Conservation (phyloP, 2,329 filamentous ascomycete species). For the Colletotrichum sp. region DNA sequence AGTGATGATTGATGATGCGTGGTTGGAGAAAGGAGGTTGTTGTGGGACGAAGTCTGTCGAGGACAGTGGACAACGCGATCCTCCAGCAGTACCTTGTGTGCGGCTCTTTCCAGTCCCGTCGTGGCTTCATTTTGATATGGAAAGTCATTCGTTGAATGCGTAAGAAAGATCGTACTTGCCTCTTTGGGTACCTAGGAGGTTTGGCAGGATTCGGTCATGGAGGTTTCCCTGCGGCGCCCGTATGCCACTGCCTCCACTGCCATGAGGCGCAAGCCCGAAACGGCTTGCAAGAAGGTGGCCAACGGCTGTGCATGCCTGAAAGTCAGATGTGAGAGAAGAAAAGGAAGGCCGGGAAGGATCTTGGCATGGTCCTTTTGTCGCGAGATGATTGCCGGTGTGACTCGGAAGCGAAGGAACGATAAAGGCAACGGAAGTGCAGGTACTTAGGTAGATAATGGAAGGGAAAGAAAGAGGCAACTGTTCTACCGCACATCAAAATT, state of each 20-base stretch:
- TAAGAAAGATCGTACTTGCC: not conserved
- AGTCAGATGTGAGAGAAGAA: accelerated
- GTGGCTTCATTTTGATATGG: not conserved
- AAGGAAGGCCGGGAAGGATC: accelerated
- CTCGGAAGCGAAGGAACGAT: not conserved
- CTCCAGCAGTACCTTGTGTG: not conserved
- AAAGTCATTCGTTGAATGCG: not conserved
- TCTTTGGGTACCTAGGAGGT: not conserved
- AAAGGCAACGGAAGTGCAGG: not conserved
- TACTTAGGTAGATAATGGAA: not conserved
- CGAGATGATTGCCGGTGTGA: not conserved
- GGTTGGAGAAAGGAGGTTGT: not conserved
- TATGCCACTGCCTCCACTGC: not conserved
- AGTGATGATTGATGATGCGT: not conserved
- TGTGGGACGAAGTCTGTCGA: not conserved
- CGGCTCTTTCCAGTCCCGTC: not conserved
- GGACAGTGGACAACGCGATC: not conserved
- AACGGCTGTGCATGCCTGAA: not conserved
- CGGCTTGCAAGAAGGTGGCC: accelerated
- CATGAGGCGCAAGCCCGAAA: accelerated
- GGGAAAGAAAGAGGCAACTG: not conserved
- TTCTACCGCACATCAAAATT: not conserved
- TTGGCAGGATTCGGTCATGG: not conserved
- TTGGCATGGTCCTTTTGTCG: not conserved
- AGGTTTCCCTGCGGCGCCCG: not conserved